Evolutionary conservation across 768 basidiomycete species (phyloP).

Genomic region (Boletus patriciae): DNA sequence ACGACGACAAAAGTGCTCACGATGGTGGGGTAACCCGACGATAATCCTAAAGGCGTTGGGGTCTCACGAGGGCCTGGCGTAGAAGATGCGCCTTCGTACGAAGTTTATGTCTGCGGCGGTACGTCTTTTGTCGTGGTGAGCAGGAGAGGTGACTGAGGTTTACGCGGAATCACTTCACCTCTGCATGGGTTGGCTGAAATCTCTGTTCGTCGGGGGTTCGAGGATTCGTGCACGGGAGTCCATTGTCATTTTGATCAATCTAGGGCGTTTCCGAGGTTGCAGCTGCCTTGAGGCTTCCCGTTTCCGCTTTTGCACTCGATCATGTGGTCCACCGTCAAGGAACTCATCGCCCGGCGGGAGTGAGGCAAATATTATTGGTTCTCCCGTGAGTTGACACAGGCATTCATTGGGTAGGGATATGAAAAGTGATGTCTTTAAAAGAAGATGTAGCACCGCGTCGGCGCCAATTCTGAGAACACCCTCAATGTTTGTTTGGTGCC

Average conservation of each 20-base stretch:
- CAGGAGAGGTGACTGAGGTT: background rate
- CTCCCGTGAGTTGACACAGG: conserved; percentile 79
- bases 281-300: conserved; percentile 12
- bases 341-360: conserved; percentile 19
- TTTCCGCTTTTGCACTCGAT: conserved; percentile 24
- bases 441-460: conserved; percentile 72
- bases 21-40: conserved; percentile 66
- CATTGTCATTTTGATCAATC: conserved; percentile 4
- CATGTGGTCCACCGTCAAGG: conserved; percentile 8
- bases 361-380: conserved; percentile 53
- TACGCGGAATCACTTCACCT: conserved; percentile 12
- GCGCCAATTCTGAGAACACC: conserved; percentile 62
- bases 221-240: conserved; percentile 1
- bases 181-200: conserved; percentile 15
- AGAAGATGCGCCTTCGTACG: conserved; percentile 61
- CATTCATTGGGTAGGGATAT: conserved; percentile 79
- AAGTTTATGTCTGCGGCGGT: conserved; percentile 54
- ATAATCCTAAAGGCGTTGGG: conserved; percentile 50
- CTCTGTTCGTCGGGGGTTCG: conserved; percentile 6
- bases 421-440: conserved; percentile 75
- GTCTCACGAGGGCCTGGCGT: conserved; percentile 56
- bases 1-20: conserved; percentile 41
- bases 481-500: background rate
- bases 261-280: conserved; percentile 31
- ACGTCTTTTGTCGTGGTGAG: conserved; percentile 33